Percentiles rank a stretch among this genome's conserved stretches.
phyloP scores from a whole-genome alignment of 176 grass and related monocot species.

The Cocos nucifera region DNA sequence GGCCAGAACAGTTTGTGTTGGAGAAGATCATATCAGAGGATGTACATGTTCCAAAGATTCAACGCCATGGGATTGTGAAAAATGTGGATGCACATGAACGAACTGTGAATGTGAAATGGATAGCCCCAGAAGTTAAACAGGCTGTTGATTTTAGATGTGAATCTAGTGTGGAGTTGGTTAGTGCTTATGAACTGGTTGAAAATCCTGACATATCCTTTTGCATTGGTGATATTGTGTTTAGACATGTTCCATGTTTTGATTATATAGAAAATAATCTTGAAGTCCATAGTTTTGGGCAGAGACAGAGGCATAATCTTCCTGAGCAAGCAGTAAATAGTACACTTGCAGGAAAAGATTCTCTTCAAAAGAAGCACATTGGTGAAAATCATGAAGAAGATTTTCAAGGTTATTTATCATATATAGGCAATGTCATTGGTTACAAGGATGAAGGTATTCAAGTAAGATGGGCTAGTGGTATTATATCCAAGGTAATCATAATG shows the following conservation, averaged over 20 bases:
- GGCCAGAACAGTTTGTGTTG: conserved; percentile 75
- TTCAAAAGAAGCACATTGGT: neutral
- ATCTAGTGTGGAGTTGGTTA: conserved; percentile 58
- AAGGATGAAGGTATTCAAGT: conserved; percentile 71
- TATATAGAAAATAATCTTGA: conserved; percentile 39
- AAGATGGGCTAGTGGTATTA: conserved; percentile 73
- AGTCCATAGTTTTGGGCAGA: conserved; percentile 16
- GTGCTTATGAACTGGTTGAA: conserved; percentile 90
- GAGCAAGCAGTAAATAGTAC: neutral
- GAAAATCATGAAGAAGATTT: conserved; percentile 20
- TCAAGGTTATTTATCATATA: conserved; percentile 61
- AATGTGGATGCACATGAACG: conserved; percentile 65
- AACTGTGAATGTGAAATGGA: conserved; percentile 84
- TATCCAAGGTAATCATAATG: conserved; percentile 62
- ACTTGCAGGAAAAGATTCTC: neutral
- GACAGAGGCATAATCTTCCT: conserved; percentile 2
- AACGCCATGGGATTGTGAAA: conserved; percentile 57
- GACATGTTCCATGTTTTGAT: conserved; percentile 39
- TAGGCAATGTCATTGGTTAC: conserved; percentile 72
- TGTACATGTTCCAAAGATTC: conserved; percentile 18
- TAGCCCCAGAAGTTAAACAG: conserved; percentile 27
- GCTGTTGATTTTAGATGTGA: conserved; percentile 28
- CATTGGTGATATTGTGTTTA: conserved; percentile 63
- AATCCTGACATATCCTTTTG: conserved; percentile 77
- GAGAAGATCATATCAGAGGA: conserved; percentile 51